Base-by-base conservation (phyloP, 805 yeast species). In the Schizosaccharomyces cryophilus region DNA sequence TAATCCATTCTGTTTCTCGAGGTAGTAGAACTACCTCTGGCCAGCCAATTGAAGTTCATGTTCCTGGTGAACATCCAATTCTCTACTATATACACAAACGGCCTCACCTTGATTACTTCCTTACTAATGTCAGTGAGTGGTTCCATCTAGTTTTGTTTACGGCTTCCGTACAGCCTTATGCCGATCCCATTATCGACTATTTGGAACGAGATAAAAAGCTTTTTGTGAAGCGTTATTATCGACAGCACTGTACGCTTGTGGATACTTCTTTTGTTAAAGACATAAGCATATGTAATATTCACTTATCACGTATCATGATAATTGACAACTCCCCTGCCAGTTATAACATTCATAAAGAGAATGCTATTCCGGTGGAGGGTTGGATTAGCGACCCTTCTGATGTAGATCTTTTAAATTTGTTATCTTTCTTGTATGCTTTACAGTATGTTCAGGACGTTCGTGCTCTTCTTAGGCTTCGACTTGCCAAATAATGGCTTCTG, bases 321-420 rank as follows among this genome's bases (percentile, higher is more conserved):
- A 77, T 93, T 60, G 98, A 93, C 73, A 93, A 93, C 72, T 87
- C 96, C 11, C 97, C 97, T 0, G 79, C 88, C 30, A 84, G 95
- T 67, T 93, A 86, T 69, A 82, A 87, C 17, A 73, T 80, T 69
- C 89, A 90, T 70, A 86, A 82, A 63, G 83, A 83, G 65, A 93
- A 93, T 68, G 98, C 95, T 1, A 83, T 93, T 26, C 82, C 84
- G 73, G 87, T 93, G 5, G 96, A 89, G 72, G 97, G 98, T 58
- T 93, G 98, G 98, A 87, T 93, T 64, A 87, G 85, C 68, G 98
- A 93, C 71, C 95, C 94, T n/a, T 79, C 83, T 45, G 98, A 93
- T 68, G 75, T 82, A 26, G 95, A 87, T 67, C 73, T 93, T 62
- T 73, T 93, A 71, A 82, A 87, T 66, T 72, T 93, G 61, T 70